These are phyloP conservation scores for Petrea volubilis DNA, from an alignment of 257 asterid species.

Conservation along the genomic window DNA sequence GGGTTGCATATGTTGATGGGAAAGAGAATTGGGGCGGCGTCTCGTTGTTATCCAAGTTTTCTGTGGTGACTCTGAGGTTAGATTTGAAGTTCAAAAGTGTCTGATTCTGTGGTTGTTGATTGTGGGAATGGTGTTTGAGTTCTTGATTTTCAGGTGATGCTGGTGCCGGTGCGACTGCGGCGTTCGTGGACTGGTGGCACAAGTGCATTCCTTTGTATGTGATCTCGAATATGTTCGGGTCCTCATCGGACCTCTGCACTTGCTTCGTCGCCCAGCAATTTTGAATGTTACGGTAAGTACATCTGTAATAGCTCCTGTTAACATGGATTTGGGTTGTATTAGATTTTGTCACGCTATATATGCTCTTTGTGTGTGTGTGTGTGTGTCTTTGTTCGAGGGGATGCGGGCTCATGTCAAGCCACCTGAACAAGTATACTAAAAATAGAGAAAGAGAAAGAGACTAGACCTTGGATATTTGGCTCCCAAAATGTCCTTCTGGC, in stretches of 20 bases:
- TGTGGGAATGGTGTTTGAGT: slow-evolving; percentile 22
- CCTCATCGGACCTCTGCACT: slow-evolving; percentile 82
- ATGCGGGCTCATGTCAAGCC: too few relatives aligned
- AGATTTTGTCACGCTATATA: not conserved
- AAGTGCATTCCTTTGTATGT: slow-evolving; percentile 67
- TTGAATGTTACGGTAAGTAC: slow-evolving; percentile 50
- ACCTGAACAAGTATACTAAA: slow-evolving; percentile 19
- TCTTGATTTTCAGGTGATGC: slow-evolving; percentile 42
- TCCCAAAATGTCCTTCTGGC: slow-evolving; percentile 45
- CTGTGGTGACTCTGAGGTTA: slow-evolving; percentile 50
- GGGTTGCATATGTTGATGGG: slow-evolving; percentile 41
- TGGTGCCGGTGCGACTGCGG: slow-evolving; percentile 37
- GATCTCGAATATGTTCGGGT: slow-evolving; percentile 61
- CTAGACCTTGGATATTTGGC: slow-evolving; percentile 43
- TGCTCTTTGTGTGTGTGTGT: not conserved
- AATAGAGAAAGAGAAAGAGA: not conserved
- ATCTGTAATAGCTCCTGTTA: slow-evolving; percentile 82
- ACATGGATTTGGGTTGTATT: slow-evolving; percentile 16
- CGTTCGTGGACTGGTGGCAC: slow-evolving; percentile 39
- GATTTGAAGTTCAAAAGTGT: slow-evolving; percentile 44
- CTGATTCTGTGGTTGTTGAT: slow-evolving; percentile 26
- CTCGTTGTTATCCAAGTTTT: slow-evolving; percentile 31
- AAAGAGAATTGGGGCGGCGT: slow-evolving; percentile 43
- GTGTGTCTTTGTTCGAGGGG: slow-evolving; percentile 4
- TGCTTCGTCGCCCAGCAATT: slow-evolving; percentile 84